phyloP scores from a whole-genome alignment of 2,329 filamentous ascomycete genomes.

The Alternaria ventricosa region DNA sequence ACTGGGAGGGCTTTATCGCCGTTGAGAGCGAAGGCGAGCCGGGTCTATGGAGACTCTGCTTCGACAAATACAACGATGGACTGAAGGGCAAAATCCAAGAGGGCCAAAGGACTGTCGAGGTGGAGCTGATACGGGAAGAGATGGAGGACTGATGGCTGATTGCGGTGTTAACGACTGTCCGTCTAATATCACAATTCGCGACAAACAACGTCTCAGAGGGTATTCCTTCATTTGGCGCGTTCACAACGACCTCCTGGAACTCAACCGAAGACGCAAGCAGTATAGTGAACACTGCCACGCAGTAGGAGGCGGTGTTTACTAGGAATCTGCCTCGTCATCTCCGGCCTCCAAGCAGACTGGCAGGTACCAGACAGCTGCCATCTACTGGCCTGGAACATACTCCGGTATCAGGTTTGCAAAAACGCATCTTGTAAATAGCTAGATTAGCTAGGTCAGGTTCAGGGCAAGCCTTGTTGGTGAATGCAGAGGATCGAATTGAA shows the following conservation, averaged over 20 bases:
- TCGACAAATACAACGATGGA: slow-evolving; percentile 53
- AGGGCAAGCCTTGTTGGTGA: slow-evolving; percentile 7
- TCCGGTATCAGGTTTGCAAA: background rate
- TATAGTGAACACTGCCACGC: background rate
- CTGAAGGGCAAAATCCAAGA: slow-evolving; percentile 45
- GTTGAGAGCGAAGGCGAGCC: slow-evolving; percentile 57
- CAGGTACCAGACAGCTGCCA: background rate
- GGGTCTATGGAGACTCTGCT: slow-evolving; percentile 60
- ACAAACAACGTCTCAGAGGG: background rate
- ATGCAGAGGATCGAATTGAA: slow-evolving; percentile 3
- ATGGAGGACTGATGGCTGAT: slow-evolving; percentile 9
- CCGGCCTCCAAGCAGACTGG: background rate
- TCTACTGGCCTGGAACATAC: background rate
- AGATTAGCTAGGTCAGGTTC: background rate
- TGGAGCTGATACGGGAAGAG: slow-evolving; percentile 23
- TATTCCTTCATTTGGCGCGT: background rate
- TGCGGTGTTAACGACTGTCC: background rate
- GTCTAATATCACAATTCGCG: background rate
- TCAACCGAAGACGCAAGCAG: background rate
- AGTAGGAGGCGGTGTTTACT: background rate
- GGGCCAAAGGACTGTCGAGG: slow-evolving; percentile 21
- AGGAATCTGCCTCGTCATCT: background rate
- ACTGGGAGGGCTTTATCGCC: slow-evolving; percentile 62
- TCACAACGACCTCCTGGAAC: background rate
- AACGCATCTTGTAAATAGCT: background rate